Conservation (phyloP, 768 basidiomycete species). For the Pulveroboletus sp. region DNA sequence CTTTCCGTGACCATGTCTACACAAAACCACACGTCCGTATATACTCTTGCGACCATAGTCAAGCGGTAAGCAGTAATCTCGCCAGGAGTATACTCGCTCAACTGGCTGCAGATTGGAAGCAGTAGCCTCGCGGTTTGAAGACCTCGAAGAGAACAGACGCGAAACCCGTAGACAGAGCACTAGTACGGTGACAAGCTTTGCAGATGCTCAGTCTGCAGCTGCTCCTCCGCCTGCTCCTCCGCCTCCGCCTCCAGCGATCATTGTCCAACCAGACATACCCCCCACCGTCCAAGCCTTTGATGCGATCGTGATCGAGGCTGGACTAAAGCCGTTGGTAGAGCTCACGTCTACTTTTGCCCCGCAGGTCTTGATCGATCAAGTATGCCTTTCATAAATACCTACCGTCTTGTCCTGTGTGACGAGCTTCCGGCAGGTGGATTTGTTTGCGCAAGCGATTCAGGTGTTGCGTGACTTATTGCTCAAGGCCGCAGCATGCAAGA, state of each 20-base stretch:
- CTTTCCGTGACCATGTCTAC: conserved; percentile 17
- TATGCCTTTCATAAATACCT: conserved; percentile 35
- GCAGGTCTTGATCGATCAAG: conserved; percentile 73
- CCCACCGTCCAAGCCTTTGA: conserved; percentile 71
- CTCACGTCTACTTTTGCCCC: conserved; percentile 71
- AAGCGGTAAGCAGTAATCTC: conserved; percentile 56
- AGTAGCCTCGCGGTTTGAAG: conserved; percentile 91
- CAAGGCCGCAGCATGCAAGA: conserved; percentile 69
- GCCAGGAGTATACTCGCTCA: conserved; percentile 1
- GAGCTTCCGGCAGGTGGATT: conserved; percentile 48
- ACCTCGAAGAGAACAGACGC: conserved; percentile 61
- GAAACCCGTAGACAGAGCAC: conserved; percentile 27
- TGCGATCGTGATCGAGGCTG: conserved; percentile 67
- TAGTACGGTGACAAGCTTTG: conserved; percentile 29
- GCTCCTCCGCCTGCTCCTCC: conserved; percentile 11
- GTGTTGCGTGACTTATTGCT: conserved; percentile 69
- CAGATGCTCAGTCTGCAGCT: conserved; percentile 23
- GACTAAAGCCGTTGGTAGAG: conserved; percentile 70
- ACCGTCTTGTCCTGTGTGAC: conserved; percentile 3
- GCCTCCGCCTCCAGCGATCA: conserved; percentile 34
- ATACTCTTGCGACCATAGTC: conserved; percentile 79
- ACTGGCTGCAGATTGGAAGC: conserved; percentile 73
- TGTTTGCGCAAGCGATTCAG: conserved; percentile 65
- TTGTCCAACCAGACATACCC: conserved; percentile 43
- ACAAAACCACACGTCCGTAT: conserved; percentile 49